Conservation (phyloP, 345 rosid species). For the Draba incana region DNA sequence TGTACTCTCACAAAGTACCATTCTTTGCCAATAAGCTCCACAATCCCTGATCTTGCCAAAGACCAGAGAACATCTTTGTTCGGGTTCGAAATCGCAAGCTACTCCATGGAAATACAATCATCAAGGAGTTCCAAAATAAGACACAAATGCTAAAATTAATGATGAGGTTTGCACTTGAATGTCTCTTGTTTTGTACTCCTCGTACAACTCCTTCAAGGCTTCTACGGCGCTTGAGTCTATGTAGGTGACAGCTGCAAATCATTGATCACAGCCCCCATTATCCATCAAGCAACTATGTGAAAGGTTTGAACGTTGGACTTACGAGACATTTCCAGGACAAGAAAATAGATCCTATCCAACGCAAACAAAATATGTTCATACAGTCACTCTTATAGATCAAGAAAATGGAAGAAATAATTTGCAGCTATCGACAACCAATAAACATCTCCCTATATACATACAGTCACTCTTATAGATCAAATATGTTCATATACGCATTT, state of each 20-base stretch:
- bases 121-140: background rate
- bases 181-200: conserved; percentile 76
- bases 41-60: conserved; percentile 68
- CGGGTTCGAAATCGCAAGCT: conserved; percentile 89
- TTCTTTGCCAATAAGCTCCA: conserved; percentile 84
- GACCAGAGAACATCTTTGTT: conserved; percentile 71
- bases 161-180: conserved; percentile 59
- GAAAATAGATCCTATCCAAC: too few relatives aligned
- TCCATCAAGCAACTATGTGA: background rate
- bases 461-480: background rate
- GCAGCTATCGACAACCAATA: background rate
- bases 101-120: conserved; percentile 21
- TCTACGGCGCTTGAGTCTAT: conserved; percentile 90
- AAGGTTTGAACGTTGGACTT: conserved; percentile 40
- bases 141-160: background rate
- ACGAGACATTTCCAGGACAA: too few relatives aligned
- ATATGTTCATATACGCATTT: background rate
- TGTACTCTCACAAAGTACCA: conserved; percentile 92
- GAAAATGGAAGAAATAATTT: too few relatives aligned
- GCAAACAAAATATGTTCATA: too few relatives aligned
- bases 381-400: too few relatives aligned
- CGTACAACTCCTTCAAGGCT: conserved; percentile 84
- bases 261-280: background rate
- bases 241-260: conserved; percentile 74
- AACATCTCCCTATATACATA: background rate